Base-by-base conservation (phyloP, 1,139 yeast genomes). In the Arxiozyma heterogenica region DNA sequence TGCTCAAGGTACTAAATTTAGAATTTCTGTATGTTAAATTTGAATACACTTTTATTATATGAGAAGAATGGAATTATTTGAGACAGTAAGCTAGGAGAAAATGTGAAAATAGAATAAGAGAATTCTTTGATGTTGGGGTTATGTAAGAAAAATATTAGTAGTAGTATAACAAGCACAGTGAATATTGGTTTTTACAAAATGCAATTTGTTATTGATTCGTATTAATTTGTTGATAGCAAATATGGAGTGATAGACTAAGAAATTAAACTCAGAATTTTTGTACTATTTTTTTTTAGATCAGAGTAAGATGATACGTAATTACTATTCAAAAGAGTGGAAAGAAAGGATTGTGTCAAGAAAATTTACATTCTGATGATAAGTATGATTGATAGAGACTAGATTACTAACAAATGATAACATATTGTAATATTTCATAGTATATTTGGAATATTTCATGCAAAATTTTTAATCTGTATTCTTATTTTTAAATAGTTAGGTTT, bases 1-100 rank as follows among this genome's bases (percentile, higher is more conserved):
- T 83, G 94, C 96, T 83, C 89, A 96, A 80, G 98, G 98, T 83
- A 93, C 91, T 86, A 93, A 93, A 83, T 93, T 86, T 88, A 90
- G 96, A 83, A 88, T 91, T 91, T 89, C 97, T 79, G 95, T 87
- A 86, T 78, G 95, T 85, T 67, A 55, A 54, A 47, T 52, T 46
- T 30, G n/a, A n/a, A 20, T 25, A 27, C 18, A 4, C 6, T 17
- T 15, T 25, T n/a, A 27, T 27, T 27, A 7, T 27, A 27, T 6
- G 39, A 44, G 30, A n/a, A 34, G 20, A 34, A 34, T 20, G 39
- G 22, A 18, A 30, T 18, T 45, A 18, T 27, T 2, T 45, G 48
- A 45, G 15, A 11, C 6, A 23, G 2, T 23, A 18, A 6, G 25
- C 25, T 15, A 21, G 7, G 17, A 15, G 15, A 44, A 43, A 43